phyloP scores from a whole-genome alignment of 2,329 filamentous ascomycete species.

The Penicillium brasilianum region DNA sequence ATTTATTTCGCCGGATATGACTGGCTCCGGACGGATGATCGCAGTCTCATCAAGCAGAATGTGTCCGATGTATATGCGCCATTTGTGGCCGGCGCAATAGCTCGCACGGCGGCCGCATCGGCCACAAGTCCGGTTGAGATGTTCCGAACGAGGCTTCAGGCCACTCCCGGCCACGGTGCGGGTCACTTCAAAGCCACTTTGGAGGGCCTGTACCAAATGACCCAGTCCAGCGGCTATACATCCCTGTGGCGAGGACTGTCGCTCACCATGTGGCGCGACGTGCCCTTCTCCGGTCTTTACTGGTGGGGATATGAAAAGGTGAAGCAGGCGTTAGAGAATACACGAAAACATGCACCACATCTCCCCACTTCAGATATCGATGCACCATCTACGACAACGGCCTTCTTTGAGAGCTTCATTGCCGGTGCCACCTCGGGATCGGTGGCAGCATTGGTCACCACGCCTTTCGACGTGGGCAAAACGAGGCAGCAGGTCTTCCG shows the following conservation, averaged over 20 bases:
- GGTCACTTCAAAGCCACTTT: constrained; percentile 81
- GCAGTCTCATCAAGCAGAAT: constrained; percentile 70
- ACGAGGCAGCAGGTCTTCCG: constrained; percentile 86
- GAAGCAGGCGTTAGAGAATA: constrained; percentile 71
- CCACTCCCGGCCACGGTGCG: constrained; percentile 62
- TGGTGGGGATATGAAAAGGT: constrained; percentile 97
- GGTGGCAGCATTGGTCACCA: constrained; percentile 85
- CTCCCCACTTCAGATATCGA: constrained; percentile 62
- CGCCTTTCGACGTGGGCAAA: constrained; percentile 97
- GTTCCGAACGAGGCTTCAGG: constrained; percentile 90
- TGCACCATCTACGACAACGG: constrained; percentile 56
- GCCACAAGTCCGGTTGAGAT: constrained; percentile 91
- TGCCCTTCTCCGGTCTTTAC: constrained; percentile 95
- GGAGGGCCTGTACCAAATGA: constrained; percentile 77
- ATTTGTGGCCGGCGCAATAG: constrained; percentile 76
- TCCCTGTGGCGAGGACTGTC: constrained; percentile 90
- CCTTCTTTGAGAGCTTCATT: constrained; percentile 86
- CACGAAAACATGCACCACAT: constrained; percentile 58
- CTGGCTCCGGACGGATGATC: constrained; percentile 77
- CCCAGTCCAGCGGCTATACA: constrained; percentile 73
- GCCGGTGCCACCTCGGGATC: constrained; percentile 84
- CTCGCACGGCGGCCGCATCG: constrained; percentile 78
- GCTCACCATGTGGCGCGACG: constrained; percentile 92
- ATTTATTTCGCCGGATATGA: constrained; percentile 99
- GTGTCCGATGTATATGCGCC: constrained; percentile 75